These are phyloP conservation scores for Aegilops longissima DNA, from an alignment of 176 grass and related monocot genomes.

Conservation along the genomic window DNA sequence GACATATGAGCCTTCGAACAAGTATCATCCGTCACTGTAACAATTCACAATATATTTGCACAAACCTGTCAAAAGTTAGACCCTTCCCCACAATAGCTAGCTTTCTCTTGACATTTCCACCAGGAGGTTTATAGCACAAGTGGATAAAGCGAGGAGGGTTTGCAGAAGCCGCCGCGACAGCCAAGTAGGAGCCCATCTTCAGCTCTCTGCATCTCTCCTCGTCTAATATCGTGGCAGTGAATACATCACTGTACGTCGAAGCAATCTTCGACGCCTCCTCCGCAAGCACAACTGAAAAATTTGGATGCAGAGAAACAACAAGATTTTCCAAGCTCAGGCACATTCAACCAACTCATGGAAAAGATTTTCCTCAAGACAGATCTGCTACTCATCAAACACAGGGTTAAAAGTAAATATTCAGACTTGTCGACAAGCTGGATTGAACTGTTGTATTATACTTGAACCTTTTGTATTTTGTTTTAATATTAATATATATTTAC, in stretches of 20 bases:
- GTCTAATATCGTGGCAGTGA: constrained; percentile 85
- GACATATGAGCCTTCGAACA: not conserved
- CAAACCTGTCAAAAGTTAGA: constrained; percentile 93
- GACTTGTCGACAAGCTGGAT: too few species aligned
- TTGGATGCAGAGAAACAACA: not conserved
- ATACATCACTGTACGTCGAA: constrained; percentile 70
- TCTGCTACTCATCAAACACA: too few species aligned
- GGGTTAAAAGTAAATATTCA: too few species aligned
- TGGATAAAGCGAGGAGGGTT: constrained; percentile 94
- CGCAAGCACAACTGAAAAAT: constrained; percentile 69
- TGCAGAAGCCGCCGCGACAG: constrained; percentile 79
- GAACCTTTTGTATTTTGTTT: too few species aligned
- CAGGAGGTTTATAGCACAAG: constrained; percentile 79
- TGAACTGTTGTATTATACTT: too few species aligned
- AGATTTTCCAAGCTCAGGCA: not conserved
- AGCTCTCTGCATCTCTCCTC: constrained; percentile 74
- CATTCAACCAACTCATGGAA: too few species aligned
- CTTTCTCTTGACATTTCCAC: constrained; percentile 74
- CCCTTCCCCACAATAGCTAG: constrained; percentile 93
- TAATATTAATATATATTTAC: too few species aligned
- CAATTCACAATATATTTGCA: not conserved
- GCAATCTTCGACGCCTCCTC: constrained; percentile 91
- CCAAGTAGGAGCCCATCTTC: constrained; percentile 97
- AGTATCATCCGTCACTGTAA: not conserved
- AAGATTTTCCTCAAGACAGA: too few species aligned